Base-by-base conservation (phyloP, 805 yeast genomes). In the Nakazawaea populi region DNA sequence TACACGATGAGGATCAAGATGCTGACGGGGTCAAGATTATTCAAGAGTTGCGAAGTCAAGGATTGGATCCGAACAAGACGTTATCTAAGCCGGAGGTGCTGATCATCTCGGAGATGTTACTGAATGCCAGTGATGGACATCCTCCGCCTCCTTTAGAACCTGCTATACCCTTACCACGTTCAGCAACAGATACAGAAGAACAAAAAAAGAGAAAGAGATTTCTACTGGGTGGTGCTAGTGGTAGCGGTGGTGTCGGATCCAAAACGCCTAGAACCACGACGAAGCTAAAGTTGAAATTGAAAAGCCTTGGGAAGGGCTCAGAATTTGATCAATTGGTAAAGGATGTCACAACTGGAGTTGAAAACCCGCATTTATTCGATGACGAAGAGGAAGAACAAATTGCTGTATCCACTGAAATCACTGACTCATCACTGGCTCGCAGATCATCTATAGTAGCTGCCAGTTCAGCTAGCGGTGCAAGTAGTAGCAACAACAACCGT, bases 1-100 rank as follows among this genome's bases (percentile, higher is more conserved):
- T 82, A 42, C 79, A 77, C 0, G 75, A 71, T 24, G 68, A 69
- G 12, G 83, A 83, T 56, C 89, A 83, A 57, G 85, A 77, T 52
- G 74, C 76, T 36, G 75, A 77, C 36, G 83, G 83, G 0, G 57
- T 69, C 4, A 68, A 71, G 34, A 60, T 67, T 1, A 39, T 77
- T 6, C 63, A 62, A 29, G 63, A 61, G 32, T 56, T 79, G 49
- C 62, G 57, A 44, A 63, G 61, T 28, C 65, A 68, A 43, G 66
- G 65, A 10, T 44, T 75, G 43, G 75, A 77, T 57, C 75, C 79
- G 0, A 67, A 67, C 54, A 72, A 63, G 53, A 70, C 70, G 55
- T 61, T 77, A 32, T 51, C 72, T 63, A 56, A 66, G 65, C 32
- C 69, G 59, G 53, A 74, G 64, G 45, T 67, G 64, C 46, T 67